Evolutionary conservation across 768 basidiomycete species (phyloP), one percentile per base, ranked within the genome.

Genomic region (Pisolithus orientalis): DNA sequence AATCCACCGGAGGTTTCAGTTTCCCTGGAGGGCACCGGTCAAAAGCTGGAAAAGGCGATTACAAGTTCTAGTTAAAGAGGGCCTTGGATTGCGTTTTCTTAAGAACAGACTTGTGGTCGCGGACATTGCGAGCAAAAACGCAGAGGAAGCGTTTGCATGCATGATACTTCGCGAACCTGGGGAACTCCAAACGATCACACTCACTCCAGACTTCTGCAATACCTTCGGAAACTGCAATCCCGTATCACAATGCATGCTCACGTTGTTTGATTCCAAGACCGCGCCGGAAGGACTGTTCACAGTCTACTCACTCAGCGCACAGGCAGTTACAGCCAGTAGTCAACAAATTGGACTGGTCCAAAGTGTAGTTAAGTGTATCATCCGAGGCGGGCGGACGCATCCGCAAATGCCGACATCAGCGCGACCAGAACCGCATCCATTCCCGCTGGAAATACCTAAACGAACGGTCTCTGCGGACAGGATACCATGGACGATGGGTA

Each of bases 1-100:
- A 50, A 48, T 70, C 70, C 39, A 40, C 67, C 39, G 57, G 74
- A 39, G 85, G 87, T 5, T 79, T 78, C 90, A 29, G 80, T 90
- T 38, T 76, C 88, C 55, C 76, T 90, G 50, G 81, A 90, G 63
- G 75, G 80, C 39, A 83, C 76, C 43, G 87, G 87, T 2, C 81
- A 87, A 56, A 74, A 90, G 73, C 90, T 13, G 87, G 85, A 0
- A 80, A 21, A 21, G 72, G 90, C 8, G 84, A 85, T 52, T 73
- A 80, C 44, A 64, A 71, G 49, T 70, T 87, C 53, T 64, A 68
- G 38, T 74, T 87, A 21, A 69, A 71, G 21, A 87, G 87, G 61
- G 85, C 85, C 57, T 74, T 21, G 21, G 21, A 21, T 21, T 21
- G 21, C 21, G 21, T 21, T 21, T 21, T 21, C 21, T 21, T 21